These are phyloP conservation scores for Zea mays DNA, from an alignment of 176 grass and related monocot genomes.

Conservation along the genomic window Zm-B73-REFERENCE-NAM-5.0 NC_050102.1:19617001-19617500, in stretches of 20 bases:
- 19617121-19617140: no score
- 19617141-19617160: no score
- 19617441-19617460: neutral
- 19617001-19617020: neutral
- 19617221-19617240: neutral
- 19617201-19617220: no score
- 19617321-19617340: neutral
- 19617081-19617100: no score
- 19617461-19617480: neutral
- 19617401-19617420: neutral
- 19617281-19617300: neutral
- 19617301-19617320: neutral
- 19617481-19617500: neutral
- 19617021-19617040: neutral
- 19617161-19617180: no score
- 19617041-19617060: conserved; percentile 2
- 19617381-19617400: neutral
- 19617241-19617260: neutral
- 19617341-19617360: neutral
- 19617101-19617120: no score
- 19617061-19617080: conserved; percentile 1
- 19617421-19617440: neutral
- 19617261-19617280: conserved; percentile 9
- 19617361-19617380: neutral
- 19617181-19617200: no score